Evolutionary conservation across 2,329 filamentous ascomycete genomes (phyloP), one percentile per base, ranked within the genome.

Genomic region (Neofusicoccum cordaticola): DNA sequence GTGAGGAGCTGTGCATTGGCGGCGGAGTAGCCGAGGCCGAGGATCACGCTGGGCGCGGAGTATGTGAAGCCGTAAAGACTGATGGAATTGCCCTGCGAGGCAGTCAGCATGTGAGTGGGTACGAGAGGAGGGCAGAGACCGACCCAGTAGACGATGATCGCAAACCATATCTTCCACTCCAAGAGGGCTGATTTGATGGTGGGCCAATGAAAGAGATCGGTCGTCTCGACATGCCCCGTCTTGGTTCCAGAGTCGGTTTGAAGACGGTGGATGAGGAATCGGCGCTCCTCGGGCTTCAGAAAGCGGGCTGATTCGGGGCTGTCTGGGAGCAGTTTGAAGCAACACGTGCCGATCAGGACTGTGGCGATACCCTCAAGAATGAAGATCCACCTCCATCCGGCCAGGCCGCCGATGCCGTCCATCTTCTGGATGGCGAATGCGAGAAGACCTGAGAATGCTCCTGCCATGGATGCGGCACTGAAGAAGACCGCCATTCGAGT

Each of bases 281-380:
- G 70, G 11, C 70, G 70, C 48, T 73, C 71, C n/a, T 72, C 71
- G 2, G 67, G 63, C 2, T 66, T 64, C 0, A 74, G 64, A 68
- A 71, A 74, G 2, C 65, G 63, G 8, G 62, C 63, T 13, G 66
- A 68, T 27, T 65, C 50, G 3, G 85, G 85, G 63, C 85, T 86
- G 73, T 88, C 86, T 63, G 86, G 79, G n/a, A 89, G 82, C 69
- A 88, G 84, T 70, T 80, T 84, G 72, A 82, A 68, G 50, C 45
- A 58, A 8, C 47, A 5, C 0, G 53, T 8, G 6, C 56, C 61
- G 13, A 69, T 45, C 22, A 67, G 11, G 35, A 68, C 65, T 3
- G 67, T 68, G n/a, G 45, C 35, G 27, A 68, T 62, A n/a, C 57
- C 58, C 35, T 69, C 67, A 13, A 68, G 51, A 22, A 68, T 68